phyloP scores from a whole-genome alignment of 305 asterid species.

The Salvia sclarea region DNA sequence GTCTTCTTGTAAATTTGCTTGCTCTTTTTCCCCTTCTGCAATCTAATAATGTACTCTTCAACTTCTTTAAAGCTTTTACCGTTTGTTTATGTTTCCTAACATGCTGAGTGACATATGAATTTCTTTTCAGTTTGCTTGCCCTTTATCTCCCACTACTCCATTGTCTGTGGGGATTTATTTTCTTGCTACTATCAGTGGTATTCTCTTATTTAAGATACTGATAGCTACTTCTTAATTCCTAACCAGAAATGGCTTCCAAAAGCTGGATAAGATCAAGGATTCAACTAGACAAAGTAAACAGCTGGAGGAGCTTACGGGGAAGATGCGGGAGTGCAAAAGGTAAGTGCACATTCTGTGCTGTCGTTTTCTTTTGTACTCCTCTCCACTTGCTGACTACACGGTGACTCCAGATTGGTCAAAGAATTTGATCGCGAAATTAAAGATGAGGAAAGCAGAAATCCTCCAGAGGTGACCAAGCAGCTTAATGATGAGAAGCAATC shows the following conservation, averaged over 20 bases:
- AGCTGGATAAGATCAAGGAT: conserved; percentile 95
- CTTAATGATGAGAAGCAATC: conserved; percentile 97
- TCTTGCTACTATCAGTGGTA: conserved; percentile 9
- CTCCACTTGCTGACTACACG: conserved; percentile 21
- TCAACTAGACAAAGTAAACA: conserved; percentile 93
- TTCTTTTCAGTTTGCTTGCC: no score
- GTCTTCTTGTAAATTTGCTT: conserved; percentile 21
- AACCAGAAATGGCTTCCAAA: conserved; percentile 94
- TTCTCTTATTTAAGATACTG: conserved; percentile 17
- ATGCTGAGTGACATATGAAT: conserved; percentile 8
- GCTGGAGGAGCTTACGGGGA: conserved; percentile 94
- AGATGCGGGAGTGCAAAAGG: conserved; percentile 99
- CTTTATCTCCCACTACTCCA: neutral
- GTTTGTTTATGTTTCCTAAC: conserved; percentile 8
- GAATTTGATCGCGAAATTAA: conserved; percentile 97
- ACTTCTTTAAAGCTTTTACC: neutral
- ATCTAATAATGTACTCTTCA: conserved; percentile 7
- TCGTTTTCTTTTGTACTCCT: conserved; percentile 19
- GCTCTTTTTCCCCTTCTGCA: conserved; percentile 10
- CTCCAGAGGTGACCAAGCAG: conserved; percentile 80
- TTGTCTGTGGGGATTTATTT: neutral
- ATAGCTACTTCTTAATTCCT: conserved; percentile 5
- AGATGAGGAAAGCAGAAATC: conserved; percentile 80
- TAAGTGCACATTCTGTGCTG: conserved; percentile 21
- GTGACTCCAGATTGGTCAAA: conserved; percentile 68